Evolutionary conservation across 2,329 filamentous ascomycete species (phyloP), one percentile per base, ranked within the genome.

Genomic region (Coleophoma eucalyptorum): DNA sequence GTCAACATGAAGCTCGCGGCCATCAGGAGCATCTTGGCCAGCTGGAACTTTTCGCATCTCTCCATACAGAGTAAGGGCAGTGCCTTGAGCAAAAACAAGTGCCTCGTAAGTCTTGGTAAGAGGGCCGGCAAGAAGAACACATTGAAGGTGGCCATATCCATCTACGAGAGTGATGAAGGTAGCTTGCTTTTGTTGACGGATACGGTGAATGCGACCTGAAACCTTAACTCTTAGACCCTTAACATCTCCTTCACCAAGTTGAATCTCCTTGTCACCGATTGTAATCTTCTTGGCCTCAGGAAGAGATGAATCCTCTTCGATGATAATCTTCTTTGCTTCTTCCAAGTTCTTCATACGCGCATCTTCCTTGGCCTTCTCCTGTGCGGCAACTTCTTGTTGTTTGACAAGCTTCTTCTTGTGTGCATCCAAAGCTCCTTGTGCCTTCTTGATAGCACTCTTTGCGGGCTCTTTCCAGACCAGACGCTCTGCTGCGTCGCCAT

Each of bases 381-480:
- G 80, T 43, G 86, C 83, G 50, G 84, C 86, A 56, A 83, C 73
- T 65, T 91, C 86, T 59, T 86, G 79, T 69, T 88, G 87, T 72
- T 90, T 91, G 61, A 81, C 81, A 42, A 87, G 79, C 78, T 96
- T 96, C 79, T 90, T 92, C 80, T 90, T 88, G 70, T 89, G 83
- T 57, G 79, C 77, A 59, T 90, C 88, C 57, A 83, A 83, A 57
- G 84, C 83, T 68, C 84, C 85, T 73, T 83, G 82, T 4, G 87
- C 88, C 73, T 95, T 95, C 77, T 96, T 96, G 66, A 90, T 69
- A 19, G 89, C 90, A 53, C 87, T 88, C 75, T 94, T 95, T 54
- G 88, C 86, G 18, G 84, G 87, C 50, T 87, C 84, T 73, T 92
- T 93, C 87, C 87, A 96, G 61, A 83, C 79, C 57, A 86, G 70